Evolutionary conservation across 1,284 basidiomycete species (phyloP).

Genomic region (Mycosarcoma mackinlayi): DNA sequence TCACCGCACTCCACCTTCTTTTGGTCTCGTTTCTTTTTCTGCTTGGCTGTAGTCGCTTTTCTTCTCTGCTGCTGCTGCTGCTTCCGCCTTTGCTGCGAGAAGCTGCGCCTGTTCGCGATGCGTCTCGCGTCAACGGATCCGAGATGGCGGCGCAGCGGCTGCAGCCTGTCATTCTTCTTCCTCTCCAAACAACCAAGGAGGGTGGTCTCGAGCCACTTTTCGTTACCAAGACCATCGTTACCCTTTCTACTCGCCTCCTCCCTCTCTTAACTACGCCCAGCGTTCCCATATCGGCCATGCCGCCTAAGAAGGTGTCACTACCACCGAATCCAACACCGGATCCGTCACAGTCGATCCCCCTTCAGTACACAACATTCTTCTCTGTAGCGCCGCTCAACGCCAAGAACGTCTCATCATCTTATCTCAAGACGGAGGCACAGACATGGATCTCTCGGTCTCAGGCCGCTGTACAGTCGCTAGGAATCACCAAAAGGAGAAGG

Average conservation of each 20-base stretch:
- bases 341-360: conserved; percentile 54
- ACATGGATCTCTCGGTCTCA: conserved; percentile 60
- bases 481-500: conserved; percentile 36
- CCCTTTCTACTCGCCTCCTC: too few relatives aligned
- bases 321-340: conserved; percentile 55
- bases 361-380: conserved; percentile 61
- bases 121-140: conserved; percentile 8
- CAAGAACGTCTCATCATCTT: conserved; percentile 65
- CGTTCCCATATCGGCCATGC: conserved; percentile 19
- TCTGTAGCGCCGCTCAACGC: conserved; percentile 64
- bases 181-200: conserved; percentile 2
- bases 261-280: background rate
- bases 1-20: conserved; percentile 14
- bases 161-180: conserved; percentile 1
- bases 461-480: conserved; percentile 20
- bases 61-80: background rate
- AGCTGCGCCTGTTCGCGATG: background rate
- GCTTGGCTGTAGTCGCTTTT: background rate
- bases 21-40: background rate
- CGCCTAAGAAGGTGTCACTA: conserved; percentile 56
- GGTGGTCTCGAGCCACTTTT: conserved; percentile 5
- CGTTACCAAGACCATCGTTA: too few relatives aligned
- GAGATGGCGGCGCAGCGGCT: background rate
- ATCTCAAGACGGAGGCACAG: conserved; percentile 65
- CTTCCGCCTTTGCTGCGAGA: background rate